Percentiles rank a stretch among this genome's conserved stretches.
Evolutionary conservation across 1,284 basidiomycete species (phyloP).

Genomic region (Neolentinus lepideus): DNA sequence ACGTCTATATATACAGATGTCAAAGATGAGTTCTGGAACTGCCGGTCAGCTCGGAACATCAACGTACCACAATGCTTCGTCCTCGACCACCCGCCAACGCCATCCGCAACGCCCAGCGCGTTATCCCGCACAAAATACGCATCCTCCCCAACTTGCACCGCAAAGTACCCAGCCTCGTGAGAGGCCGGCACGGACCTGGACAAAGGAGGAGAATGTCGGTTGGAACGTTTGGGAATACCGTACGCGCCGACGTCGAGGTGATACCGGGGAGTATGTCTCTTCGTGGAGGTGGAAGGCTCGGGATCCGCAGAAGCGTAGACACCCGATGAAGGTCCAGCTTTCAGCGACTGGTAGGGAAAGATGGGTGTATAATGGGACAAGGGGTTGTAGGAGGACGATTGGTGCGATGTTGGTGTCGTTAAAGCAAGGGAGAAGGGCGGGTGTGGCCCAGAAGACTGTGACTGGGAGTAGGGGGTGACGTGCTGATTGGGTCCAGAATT

Average conservation of each 20-base stretch:
- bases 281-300: constrained; percentile 16
- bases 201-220: constrained; percentile 15
- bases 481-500: constrained; percentile 12
- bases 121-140: constrained; percentile 81
- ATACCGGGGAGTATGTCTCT: constrained; percentile 39
- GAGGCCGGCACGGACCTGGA: constrained; percentile 5
- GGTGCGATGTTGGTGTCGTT: constrained; percentile 32
- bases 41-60: neutral
- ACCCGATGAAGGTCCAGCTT: constrained; percentile 13
- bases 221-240: constrained; percentile 47
- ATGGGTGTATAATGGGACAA: constrained; percentile 19
- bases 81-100: constrained; percentile 84
- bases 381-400: constrained; percentile 14
- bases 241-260: constrained; percentile 71
- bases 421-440: constrained; percentile 37
- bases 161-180: constrained; percentile 25
- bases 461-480: constrained; percentile 19
- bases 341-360: constrained; percentile 32
- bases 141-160: constrained; percentile 80
- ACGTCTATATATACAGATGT: neutral
- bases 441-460: constrained; percentile 15
- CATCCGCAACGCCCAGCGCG: constrained; percentile 84
- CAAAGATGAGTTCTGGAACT: constrained; percentile 3
- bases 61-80: constrained; percentile 21
- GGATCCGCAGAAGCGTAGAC: constrained; percentile 14